These are phyloP conservation scores for Talaromyces sp. DNA, from an alignment of 2,329 filamentous ascomycete genomes.

Conservation along the genomic window DNA sequence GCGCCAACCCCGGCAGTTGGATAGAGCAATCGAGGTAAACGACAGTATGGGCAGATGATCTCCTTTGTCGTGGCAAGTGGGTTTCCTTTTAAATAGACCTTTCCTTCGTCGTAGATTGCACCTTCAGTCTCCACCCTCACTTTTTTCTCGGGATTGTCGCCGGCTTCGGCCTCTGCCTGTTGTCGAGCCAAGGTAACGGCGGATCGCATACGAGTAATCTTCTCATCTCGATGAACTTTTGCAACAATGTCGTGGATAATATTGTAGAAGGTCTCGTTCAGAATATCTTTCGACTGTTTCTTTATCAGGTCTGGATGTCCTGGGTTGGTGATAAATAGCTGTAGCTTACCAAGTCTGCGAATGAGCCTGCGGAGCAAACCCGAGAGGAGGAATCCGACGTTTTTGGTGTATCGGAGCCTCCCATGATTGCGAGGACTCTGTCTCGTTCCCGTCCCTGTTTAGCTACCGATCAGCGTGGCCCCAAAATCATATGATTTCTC, in stretches of 20 bases:
- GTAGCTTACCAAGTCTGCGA: conserved; percentile 35
- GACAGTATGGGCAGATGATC: conserved; percentile 56
- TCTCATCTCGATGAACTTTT: conserved; percentile 55
- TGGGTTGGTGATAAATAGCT: neutral
- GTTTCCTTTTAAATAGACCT: conserved; percentile 51
- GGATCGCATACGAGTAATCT: conserved; percentile 53
- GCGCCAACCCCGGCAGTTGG: conserved; percentile 49
- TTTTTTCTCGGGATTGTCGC: conserved; percentile 24
- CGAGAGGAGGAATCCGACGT: conserved; percentile 24
- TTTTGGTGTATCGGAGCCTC: conserved; percentile 18
- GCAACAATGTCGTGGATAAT: conserved; percentile 56
- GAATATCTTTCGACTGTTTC: conserved; percentile 40
- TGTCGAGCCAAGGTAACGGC: conserved; percentile 39
- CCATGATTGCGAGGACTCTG: conserved; percentile 13
- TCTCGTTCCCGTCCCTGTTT: neutral
- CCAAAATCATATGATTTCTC: neutral
- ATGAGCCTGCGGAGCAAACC: conserved; percentile 29
- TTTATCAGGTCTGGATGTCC: conserved; percentile 1
- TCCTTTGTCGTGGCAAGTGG: conserved; percentile 54
- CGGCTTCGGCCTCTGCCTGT: conserved; percentile 36
- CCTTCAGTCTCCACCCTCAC: conserved; percentile 44
- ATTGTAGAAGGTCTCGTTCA: conserved; percentile 54
- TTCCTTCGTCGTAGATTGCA: conserved; percentile 48
- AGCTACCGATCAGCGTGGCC: neutral
- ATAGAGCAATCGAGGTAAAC: conserved; percentile 54